Evolutionary conservation across 805 yeast species (phyloP).

Genomic region (Yamadazyma akitaensis): DNA sequence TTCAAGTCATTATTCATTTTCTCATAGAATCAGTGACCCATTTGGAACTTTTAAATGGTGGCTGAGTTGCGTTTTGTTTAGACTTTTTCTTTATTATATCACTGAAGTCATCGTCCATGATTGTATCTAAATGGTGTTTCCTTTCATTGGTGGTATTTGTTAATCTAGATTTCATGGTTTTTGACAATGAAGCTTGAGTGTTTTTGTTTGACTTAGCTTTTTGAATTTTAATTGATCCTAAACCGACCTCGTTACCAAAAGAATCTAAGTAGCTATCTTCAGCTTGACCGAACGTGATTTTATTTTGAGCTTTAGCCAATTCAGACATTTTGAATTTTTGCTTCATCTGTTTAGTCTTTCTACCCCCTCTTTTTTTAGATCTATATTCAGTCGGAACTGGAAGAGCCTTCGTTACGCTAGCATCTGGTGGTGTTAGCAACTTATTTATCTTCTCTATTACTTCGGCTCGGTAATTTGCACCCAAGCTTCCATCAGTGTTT

Average conservation of each 20-base stretch:
- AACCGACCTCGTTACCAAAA: constrained; percentile 77
- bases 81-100: constrained; percentile 1
- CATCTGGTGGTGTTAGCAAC: constrained; percentile 73
- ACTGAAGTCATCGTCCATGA: constrained; percentile 8
- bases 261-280: constrained; percentile 62
- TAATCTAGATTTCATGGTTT: constrained; percentile 54
- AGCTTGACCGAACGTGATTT: constrained; percentile 75
- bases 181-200: constrained; percentile 58
- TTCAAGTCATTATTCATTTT: background rate
- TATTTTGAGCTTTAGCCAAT: constrained; percentile 75
- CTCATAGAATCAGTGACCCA: constrained; percentile 12
- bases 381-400: constrained; percentile 72
- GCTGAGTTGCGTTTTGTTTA: background rate
- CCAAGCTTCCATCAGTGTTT: constrained; percentile 48
- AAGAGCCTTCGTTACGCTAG: constrained; percentile 55
- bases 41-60: background rate
- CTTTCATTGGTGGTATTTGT: constrained; percentile 14
- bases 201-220: constrained; percentile 34
- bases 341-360: constrained; percentile 72
- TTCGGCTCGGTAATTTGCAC: constrained; percentile 58
- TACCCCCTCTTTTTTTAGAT: constrained; percentile 85
- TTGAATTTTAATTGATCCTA: constrained; percentile 57
- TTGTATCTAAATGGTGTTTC: constrained; percentile 12
- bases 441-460: constrained; percentile 64
- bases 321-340: constrained; percentile 81